Conservation (phyloP, 129 eudicot genomes). For the Pseudognaphalium luteoalbum region DNA sequence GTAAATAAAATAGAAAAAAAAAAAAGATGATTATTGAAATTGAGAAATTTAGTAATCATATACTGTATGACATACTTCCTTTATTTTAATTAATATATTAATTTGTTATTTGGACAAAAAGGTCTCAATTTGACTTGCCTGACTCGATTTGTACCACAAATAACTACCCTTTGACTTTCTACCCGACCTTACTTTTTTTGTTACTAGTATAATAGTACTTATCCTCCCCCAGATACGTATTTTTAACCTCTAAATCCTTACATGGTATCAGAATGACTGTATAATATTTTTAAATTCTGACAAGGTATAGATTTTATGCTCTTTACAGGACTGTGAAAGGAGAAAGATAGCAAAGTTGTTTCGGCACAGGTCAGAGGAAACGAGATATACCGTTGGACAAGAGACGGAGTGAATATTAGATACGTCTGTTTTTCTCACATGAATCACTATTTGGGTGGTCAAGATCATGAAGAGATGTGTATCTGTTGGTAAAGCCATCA, state of each 20-base stretch:
- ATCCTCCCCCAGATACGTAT: background rate
- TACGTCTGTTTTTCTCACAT: slow-evolving; percentile 8
- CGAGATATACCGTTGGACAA: slow-evolving; percentile 42
- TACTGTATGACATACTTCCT: too few species aligned
- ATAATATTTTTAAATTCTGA: background rate
- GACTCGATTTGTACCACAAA: too few species aligned
- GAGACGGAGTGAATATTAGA: slow-evolving; percentile 44
- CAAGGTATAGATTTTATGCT: background rate
- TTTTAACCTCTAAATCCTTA: background rate
- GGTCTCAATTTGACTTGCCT: too few species aligned
- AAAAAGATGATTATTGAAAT: background rate
- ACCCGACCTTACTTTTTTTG: background rate
- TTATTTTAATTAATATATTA: too few species aligned
- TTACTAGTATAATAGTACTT: background rate
- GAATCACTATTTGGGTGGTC: slow-evolving; percentile 20
- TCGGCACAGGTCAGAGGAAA: slow-evolving; percentile 89
- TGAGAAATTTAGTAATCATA: too few species aligned
- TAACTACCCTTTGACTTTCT: too few species aligned
- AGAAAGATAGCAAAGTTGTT: slow-evolving; percentile 85
- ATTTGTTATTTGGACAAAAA: too few species aligned
- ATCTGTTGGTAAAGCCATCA: slow-evolving; percentile 29
- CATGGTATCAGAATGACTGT: background rate
- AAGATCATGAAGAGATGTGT: slow-evolving; percentile 10
- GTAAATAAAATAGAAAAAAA: background rate
- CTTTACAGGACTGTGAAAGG: slow-evolving; percentile 91